Conservation (phyloP, 2,329 filamentous ascomycete species). For the Cryphonectria parasitica region DNA sequence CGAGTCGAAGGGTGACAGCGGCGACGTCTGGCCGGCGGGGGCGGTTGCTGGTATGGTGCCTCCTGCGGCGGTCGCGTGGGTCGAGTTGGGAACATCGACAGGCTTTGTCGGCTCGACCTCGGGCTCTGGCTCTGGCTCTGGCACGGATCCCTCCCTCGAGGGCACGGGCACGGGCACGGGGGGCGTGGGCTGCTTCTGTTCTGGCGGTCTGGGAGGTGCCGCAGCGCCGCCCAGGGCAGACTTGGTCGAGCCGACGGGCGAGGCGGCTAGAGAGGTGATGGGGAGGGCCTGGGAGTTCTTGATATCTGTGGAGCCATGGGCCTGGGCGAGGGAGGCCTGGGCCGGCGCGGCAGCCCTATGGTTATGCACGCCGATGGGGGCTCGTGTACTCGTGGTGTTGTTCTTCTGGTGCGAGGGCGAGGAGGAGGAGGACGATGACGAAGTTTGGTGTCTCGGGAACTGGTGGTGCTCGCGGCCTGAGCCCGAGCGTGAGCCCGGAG, state of each 20-base stretch:
- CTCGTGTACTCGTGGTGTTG: constrained; percentile 45
- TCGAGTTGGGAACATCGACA: constrained; percentile 41
- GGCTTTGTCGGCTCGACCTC: constrained; percentile 39
- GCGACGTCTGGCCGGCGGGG: constrained; percentile 33
- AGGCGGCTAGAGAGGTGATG: constrained; percentile 54
- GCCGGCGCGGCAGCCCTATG: constrained; percentile 63
- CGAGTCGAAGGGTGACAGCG: constrained; percentile 41
- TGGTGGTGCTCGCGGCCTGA: constrained; percentile 31
- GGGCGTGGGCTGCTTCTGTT: constrained; percentile 19
- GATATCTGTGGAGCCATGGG: constrained; percentile 58
- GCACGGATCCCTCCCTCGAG: constrained; percentile 6
- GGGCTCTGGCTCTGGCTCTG: constrained; percentile 7
- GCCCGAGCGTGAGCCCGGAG: constrained; percentile 39
- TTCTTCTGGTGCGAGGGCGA: constrained; percentile 42
- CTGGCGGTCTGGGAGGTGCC: constrained; percentile 18
- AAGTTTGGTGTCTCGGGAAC: constrained; percentile 31
- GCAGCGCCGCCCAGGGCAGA: constrained; percentile 16
- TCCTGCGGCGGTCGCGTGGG: constrained; percentile 28
- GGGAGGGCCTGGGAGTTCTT: constrained; percentile 50
- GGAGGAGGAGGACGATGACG: constrained; percentile 34
- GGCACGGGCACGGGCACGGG: constrained; percentile 9
- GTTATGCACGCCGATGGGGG: constrained; percentile 59
- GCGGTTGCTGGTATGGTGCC: constrained; percentile 30
- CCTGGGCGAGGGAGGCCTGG: constrained; percentile 65
- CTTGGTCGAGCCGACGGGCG: constrained; percentile 38